Base-by-base conservation (phyloP, 1,284 basidiomycete genomes). In the Boletus semigastroideus region DNA sequence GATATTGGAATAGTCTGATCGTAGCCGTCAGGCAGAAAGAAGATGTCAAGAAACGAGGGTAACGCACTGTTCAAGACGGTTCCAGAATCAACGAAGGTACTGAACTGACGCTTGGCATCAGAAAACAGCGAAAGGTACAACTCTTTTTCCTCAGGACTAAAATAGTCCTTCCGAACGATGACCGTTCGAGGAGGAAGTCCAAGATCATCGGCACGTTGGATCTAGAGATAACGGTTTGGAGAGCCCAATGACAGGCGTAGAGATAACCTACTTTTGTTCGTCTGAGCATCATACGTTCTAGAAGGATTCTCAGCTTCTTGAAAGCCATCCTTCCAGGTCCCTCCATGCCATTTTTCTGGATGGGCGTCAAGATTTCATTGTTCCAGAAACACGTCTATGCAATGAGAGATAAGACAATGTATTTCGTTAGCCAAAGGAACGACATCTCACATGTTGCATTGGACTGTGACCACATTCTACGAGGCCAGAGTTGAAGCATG, bases 91-190 rank as follows among this genome's bases (percentile, higher is more conserved):
- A 98, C 82, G 66, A 92, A 99, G 1, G 94, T 98, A 56, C 66
- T 84, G 72, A 99, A 99, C 66, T 92, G 86, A 45, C 97, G 80
- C 71, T 92, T 95, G 10, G 94, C 94, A 60, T 95, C 92, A 4
- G 90, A 87, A 76, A 96, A 99, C 31, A 99, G 74, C 4, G 90
- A 94, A 48, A 87, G 79, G 72, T 99, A 99, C 12, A 99, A 74
- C 64, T 99, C 96, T 69, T 95, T 97, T 73, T 98, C 95, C 68
- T 97, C 93, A 0, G 93, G 91, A 57, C 92, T 97, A 77, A 99
- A 99, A 69, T 89, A 90, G 69, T 99, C 96, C 47, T 87, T 79
- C 37, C 94, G 84, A 55, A 99, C 87, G 48, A 92, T 79, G 40
- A 99, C 90, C 0, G 88, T 95, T 37, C 97, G 83, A 4, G 97